Evolutionary conservation across 352 stramenopile species (phyloP).

Genomic region (Pythium phragmitis): DNA sequence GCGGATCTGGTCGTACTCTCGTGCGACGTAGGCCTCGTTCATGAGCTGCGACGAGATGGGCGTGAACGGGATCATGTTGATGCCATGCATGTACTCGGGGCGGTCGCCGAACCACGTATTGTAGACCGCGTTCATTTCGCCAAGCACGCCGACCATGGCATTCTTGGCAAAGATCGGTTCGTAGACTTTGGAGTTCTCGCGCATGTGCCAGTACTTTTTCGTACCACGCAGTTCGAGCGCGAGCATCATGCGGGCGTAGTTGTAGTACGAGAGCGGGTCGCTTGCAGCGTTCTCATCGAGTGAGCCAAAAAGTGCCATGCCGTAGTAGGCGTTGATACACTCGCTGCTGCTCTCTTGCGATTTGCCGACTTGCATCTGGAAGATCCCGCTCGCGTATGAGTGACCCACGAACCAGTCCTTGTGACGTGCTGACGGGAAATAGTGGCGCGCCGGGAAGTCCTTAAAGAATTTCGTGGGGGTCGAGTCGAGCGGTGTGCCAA

Average conservation of each 20-base stretch:
- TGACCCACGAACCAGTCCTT: slow-evolving; percentile 97
- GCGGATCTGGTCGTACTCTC: slow-evolving; percentile 54
- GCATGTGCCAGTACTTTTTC: slow-evolving; percentile 97
- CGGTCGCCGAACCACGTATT: slow-evolving; percentile 83
- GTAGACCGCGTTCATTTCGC: slow-evolving; percentile 76
- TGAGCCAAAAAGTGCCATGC: slow-evolving; percentile 85
- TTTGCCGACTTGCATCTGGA: slow-evolving; percentile 94
- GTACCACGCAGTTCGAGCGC: slow-evolving; percentile 91
- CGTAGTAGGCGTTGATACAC: slow-evolving; percentile 96
- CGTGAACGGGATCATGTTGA: slow-evolving; percentile 85
- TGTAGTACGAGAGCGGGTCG: slow-evolving; percentile 49
- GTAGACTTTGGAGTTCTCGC: slow-evolving; percentile 67
- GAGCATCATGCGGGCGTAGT: slow-evolving; percentile 91
- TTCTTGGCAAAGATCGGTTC: slow-evolving; percentile 73
- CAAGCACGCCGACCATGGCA: slow-evolving; percentile 77
- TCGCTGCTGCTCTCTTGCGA: slow-evolving; percentile 96
- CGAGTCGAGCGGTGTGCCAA: slow-evolving; percentile 52
- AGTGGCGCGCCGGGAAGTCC: slow-evolving; percentile 42
- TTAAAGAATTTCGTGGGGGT: slow-evolving; percentile 50
- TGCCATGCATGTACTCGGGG: slow-evolving; percentile 76
- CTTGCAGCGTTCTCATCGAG: slow-evolving; percentile 41
- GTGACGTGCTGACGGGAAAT: slow-evolving; percentile 90
- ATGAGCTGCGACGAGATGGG: slow-evolving; percentile 65
- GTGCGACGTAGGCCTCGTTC: slow-evolving; percentile 51
- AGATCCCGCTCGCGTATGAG: slow-evolving; percentile 95